A percentile compares a stretch with the other conserved stretches of the same genome.
These are phyloP conservation scores for Boletus subparvulus DNA, from an alignment of 768 basidiomycete genomes.

Conservation along the genomic window DNA sequence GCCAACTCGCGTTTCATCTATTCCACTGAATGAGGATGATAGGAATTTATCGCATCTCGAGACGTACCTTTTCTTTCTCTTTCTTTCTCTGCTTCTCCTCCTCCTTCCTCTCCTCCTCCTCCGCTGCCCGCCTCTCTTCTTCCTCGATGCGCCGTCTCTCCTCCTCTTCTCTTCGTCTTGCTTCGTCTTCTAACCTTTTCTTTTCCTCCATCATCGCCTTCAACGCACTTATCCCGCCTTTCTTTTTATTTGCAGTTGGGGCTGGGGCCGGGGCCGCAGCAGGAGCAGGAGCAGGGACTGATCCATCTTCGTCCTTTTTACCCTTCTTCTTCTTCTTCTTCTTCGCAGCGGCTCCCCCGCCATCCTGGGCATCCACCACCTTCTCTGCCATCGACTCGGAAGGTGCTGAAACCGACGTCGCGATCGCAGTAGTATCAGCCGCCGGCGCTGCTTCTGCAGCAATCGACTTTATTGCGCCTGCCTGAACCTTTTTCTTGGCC, in stretches of 20 bases:
- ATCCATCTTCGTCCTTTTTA: constrained; percentile 72
- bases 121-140: constrained; percentile 76
- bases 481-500: constrained; percentile 80
- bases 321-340: constrained; percentile 85
- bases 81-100: constrained; percentile 83
- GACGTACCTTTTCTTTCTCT: constrained; percentile 79
- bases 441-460: constrained; percentile 33
- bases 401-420: constrained; percentile 19
- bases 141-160: constrained; percentile 82
- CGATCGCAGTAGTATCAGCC: constrained; percentile 21
- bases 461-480: constrained; percentile 72
- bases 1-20: constrained; percentile 87
- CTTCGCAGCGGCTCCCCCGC: constrained; percentile 51
- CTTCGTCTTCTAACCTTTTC: constrained; percentile 86
- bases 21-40: not conserved
- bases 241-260: constrained; percentile 59
- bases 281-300: constrained; percentile 42
- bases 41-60: not conserved
- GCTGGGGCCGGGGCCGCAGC: constrained; percentile 34
- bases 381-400: constrained; percentile 36
- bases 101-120: constrained; percentile 74
- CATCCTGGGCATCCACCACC: constrained; percentile 62
- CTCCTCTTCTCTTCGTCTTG: constrained; percentile 67
- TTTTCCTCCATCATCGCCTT: constrained; percentile 93
- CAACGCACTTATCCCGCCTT: constrained; percentile 76